phyloP scores from a whole-genome alignment of 768 basidiomycete species.

The Boletus edulis region DNA sequence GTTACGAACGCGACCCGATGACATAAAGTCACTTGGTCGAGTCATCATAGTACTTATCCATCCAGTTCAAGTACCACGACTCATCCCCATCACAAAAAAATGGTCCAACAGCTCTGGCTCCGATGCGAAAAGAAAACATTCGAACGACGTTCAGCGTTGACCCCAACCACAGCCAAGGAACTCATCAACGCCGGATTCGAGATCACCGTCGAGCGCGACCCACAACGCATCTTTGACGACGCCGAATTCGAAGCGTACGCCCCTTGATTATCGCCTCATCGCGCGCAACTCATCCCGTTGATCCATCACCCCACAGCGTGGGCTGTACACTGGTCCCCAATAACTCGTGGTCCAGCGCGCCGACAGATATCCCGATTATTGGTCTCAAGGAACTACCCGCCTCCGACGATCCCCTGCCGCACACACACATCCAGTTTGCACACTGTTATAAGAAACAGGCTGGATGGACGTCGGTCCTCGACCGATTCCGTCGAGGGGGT shows the following conservation, averaged over 20 bases:
- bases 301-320: constrained; percentile 48
- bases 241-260: constrained; percentile 88
- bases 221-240: constrained; percentile 93
- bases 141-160: constrained; percentile 89
- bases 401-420: constrained; percentile 78
- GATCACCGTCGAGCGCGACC: constrained; percentile 89
- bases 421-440: constrained; percentile 97
- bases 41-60: too few relatives aligned
- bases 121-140: constrained; percentile 97
- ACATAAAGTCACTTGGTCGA: too few relatives aligned
- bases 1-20: too few relatives aligned
- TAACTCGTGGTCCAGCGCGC: constrained; percentile 87
- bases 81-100: not conserved
- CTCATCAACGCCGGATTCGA: constrained; percentile 89
- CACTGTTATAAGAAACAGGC: constrained; percentile 97
- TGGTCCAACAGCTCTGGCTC: constrained; percentile 72
- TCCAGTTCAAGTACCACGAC: too few relatives aligned
- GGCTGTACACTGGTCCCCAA: constrained; percentile 87
- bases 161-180: constrained; percentile 85
- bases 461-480: constrained; percentile 85
- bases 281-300: too few relatives aligned
- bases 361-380: constrained; percentile 73
- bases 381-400: constrained; percentile 95
- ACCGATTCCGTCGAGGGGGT: constrained; percentile 78
- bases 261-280: constrained; percentile 7